Base-by-base conservation (phyloP, 805 yeast genomes). In the Ogataea sp. region DNA sequence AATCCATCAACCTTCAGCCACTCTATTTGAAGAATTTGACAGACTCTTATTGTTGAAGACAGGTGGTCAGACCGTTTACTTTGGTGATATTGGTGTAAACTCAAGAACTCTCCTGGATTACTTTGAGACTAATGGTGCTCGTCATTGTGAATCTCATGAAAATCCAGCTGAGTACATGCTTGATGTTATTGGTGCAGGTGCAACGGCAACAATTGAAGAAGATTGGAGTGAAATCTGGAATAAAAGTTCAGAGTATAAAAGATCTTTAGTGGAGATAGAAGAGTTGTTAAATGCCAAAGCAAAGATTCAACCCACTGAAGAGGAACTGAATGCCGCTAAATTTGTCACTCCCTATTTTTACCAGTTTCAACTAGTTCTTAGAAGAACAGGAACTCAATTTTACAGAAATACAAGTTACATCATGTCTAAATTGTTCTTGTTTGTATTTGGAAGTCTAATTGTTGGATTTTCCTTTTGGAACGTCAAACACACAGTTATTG, bases 111-210 rank as follows among this genome's bases (percentile, higher is more conserved):
- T 73, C 54, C 57, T 71, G 24, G 52, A 66, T 36, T 72, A 73
- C 51, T 72, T 73, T 46, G 76, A 70, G 50, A 52, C 50, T 15
- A 51, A 67, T 45, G 77, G 95, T 28, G 87, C 89, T 32, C 73
- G 78, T 43, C 68, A 71, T 39, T 83, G 93, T 65, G 68, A 63
- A 26, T 58, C 58, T 11, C 60, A 64, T 28, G 87, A 78, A 39
- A 82, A 82, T 47, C 88, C 89, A 21, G 88, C 88, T 27, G 89
- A 81, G 58, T 82, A 80, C 64, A 78, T 81, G 60, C 62, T 82
- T 49, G 79, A 79, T 44, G 76, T 77, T 42, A 79, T 83, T 58
- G 90, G 90, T 43, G 89, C 90, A 27, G 89, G 86, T 54, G 86
- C 90, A 3, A 80, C 85, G 24, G 80, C 86, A 3, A 52, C 62